These are phyloP conservation scores for Ailanthus altissimus DNA, from an alignment of 345 rosid species.

Conservation along the genomic window DNA sequence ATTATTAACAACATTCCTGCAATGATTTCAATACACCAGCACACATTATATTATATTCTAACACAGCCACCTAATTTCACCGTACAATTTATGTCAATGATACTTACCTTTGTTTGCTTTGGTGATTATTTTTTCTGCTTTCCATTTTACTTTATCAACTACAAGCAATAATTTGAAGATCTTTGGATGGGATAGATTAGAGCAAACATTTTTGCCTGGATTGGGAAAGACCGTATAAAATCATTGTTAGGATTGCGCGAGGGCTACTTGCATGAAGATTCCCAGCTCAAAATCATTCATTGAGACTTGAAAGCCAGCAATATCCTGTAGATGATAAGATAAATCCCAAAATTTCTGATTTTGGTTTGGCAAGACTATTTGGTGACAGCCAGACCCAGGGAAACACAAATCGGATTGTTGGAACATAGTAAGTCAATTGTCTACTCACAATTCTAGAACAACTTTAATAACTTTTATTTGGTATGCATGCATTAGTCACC, in stretches of 20 bases:
- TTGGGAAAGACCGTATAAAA: slow-evolving; percentile 31
- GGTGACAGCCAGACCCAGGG: slow-evolving; percentile 33
- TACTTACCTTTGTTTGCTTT: background rate
- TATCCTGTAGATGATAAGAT: slow-evolving; percentile 31
- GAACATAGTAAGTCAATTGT: slow-evolving; percentile 38
- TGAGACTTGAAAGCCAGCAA: slow-evolving; percentile 36
- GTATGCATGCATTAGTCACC: background rate
- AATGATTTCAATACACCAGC: no score
- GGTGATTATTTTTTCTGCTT: no score
- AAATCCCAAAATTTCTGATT: slow-evolving; percentile 38
- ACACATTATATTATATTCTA: no score
- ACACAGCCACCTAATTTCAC: background rate
- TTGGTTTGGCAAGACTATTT: slow-evolving; percentile 38
- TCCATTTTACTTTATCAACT: background rate
- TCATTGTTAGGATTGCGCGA: slow-evolving; percentile 26
- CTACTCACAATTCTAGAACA: background rate
- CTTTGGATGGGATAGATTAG: slow-evolving; percentile 18
- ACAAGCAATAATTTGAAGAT: background rate
- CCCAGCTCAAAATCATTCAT: slow-evolving; percentile 32
- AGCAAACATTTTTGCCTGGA: slow-evolving; percentile 13
- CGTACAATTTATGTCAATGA: background rate
- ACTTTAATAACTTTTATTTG: background rate
- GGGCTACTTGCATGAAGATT: slow-evolving; percentile 37
- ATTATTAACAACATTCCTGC: no score
- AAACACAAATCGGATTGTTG: slow-evolving; percentile 27